Evolutionary conservation across 805 yeast species (phyloP).

Genomic region (Hyphopichia homilentoma): DNA sequence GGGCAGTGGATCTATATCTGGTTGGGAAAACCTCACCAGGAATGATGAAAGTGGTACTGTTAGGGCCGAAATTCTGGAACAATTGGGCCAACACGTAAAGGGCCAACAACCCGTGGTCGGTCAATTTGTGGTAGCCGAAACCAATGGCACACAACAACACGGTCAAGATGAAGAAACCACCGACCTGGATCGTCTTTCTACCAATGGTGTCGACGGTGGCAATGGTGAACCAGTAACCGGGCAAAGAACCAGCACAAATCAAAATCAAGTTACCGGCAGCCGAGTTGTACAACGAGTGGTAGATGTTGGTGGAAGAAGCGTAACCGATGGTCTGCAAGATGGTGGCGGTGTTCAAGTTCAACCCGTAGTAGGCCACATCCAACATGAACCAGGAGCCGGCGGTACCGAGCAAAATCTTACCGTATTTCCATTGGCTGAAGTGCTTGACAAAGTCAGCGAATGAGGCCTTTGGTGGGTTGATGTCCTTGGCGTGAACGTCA

Average conservation of each 20-base stretch:
- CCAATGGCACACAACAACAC: conserved; percentile 75
- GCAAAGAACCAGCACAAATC: conserved; percentile 92
- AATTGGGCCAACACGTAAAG: conserved; percentile 79
- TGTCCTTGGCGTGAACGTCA: conserved; percentile 33
- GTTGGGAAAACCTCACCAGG: conserved; percentile 95
- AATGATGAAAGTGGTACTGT: conserved; percentile 83
- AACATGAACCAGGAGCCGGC: conserved; percentile 89
- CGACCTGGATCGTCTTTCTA: conserved; percentile 77
- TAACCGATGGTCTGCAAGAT: conserved; percentile 83
- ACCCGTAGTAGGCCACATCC: conserved; percentile 89
- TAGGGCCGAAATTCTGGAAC: conserved; percentile 91
- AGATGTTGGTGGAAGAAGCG: conserved; percentile 68
- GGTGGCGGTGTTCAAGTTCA: conserved; percentile 75
- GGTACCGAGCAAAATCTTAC: conserved; percentile 80
- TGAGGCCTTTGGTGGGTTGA: conserved; percentile 77
- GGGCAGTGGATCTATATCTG: conserved; percentile 93
- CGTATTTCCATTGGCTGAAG: conserved; percentile 82
- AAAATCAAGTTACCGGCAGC: conserved; percentile 92
- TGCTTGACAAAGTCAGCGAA: conserved; percentile 67
- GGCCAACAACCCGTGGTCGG: conserved; percentile 66
- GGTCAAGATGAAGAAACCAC: conserved; percentile 73
- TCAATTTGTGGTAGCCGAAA: conserved; percentile 72
- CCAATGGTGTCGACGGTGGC: conserved; percentile 80
- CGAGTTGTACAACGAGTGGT: conserved; percentile 64
- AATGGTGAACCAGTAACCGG: conserved; percentile 87